Evolutionary conservation across 306 rosid species (phyloP), one percentile per base, ranked within the genome.

Genomic region (Carpinus fangiana): DNA sequence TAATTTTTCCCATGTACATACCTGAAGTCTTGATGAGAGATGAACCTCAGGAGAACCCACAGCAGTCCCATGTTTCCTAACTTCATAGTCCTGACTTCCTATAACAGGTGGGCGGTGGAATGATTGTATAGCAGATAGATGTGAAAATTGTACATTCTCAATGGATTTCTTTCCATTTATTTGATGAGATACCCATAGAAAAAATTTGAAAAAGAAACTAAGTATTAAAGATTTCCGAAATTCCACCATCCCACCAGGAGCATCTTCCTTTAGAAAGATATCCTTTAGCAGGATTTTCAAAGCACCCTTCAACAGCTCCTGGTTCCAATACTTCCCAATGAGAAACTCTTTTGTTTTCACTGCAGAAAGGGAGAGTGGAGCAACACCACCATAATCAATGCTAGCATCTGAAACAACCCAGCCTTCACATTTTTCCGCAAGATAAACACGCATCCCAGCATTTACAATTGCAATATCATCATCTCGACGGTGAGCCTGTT

Each of bases 201-300:
- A 93, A 82, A 92, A 90, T 82, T 95, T 95, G 68, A 95, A 95
- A 82, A 92, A 95, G 88, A 92, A 95, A 86, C 98, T 88, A 38
- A 85, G 65, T 28, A 87, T 91, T 86, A 95, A 82, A 79, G 98
- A 91, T 78, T 84, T 91, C 57, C 98, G 89, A 70, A 92, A 95
- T 87, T 92, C 98, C 76, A 95, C 91, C 98, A 95, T 95, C 76
- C 98, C 98, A 72, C 97, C 98, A 3, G 98, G 98, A 78, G 98
- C 98, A 66, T 86, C 73, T 60, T 87, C 96, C 75, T 86, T 88
- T 34, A 95, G 88, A 66, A 73, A 72, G 57, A 92, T 70, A 82
- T 92, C 98, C 62, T 81, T 77, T 60, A 83, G 93, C 38, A 92
- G 77, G 62, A 90, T 80, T 82, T 87, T 69, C 74, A 95, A 76